Evolutionary conservation across 371 early-diverging fungal genomes (phyloP), one percentile per base, ranked within the genome.

Genomic region (Saksenaea vasiformis): DNA sequence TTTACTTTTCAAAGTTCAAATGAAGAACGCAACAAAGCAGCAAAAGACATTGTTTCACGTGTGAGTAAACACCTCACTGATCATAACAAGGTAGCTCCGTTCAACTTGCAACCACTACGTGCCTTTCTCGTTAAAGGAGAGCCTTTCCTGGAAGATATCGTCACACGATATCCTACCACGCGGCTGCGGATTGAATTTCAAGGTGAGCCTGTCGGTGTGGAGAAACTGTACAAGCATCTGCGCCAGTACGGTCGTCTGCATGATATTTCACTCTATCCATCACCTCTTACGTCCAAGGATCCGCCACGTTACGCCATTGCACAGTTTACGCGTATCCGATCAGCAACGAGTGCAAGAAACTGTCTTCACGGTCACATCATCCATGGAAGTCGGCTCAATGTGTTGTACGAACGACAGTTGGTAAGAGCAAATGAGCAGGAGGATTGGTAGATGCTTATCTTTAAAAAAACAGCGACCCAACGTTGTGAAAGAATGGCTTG

Each of bases 101-200:
- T 86, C 64, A 90, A 85, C 43, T 64, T 91, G 15, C 82, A 80
- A 62, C 84, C 80, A 1, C 71, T 85, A 0, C 81, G 89, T 47
- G 84, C 87, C 0, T 86, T 92, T 61, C 68, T 85, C 9, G 88
- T 90, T 56, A 85, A 88, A 58, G 96, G 95, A 1, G 67, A 77
- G n/a, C 95, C 95, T 3, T 96, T 93, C 65, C 74, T 92, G 19
- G 97, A 96, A 62, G 97, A 96, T 67, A 86, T 96, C 70, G 77
- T 90, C 26, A 84, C 86, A 8, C 82, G 92, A 36, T 86, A 90
- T 63, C 95, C 97, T 7, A 76, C 84, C 0, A 73, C 70, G 44
- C 76, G 86, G 9, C 67, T 94, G 36, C 83, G 85, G 2, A 83
- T 94, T 13, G 90, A 91, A 66, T 93, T 93, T 70, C 71, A 80